Conservation (phyloP, 2,329 filamentous ascomycete genomes). For the Aureobasidium lini region DNA sequence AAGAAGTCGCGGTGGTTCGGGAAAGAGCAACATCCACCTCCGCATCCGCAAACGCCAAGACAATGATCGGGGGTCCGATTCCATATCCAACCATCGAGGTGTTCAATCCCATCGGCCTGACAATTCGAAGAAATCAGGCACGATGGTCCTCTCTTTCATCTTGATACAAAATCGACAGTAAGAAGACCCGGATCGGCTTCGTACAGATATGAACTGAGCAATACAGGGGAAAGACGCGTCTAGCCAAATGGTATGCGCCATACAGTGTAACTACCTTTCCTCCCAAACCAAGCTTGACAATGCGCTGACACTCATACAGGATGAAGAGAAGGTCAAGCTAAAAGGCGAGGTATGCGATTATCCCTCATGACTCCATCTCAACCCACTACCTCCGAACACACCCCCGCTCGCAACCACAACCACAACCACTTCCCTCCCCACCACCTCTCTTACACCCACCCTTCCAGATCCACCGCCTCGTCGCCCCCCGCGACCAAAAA, state of each 20-base stretch:
- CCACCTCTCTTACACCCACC: conserved; percentile 6
- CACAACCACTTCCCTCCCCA: conserved; percentile 1
- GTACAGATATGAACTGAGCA: not conserved
- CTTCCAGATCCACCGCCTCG: conserved; percentile 83
- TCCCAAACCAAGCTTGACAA: not conserved
- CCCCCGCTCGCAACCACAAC: conserved; percentile 9
- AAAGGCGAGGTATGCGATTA: conserved; percentile 72
- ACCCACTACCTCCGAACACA: not conserved
- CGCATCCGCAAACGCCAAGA: conserved; percentile 14
- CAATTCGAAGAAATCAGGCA: conserved; percentile 15
- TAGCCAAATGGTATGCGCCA: conserved; percentile 98
- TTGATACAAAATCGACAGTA: conserved; percentile 86
- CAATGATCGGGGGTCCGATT: not conserved
- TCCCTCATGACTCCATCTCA: conserved; percentile 12
- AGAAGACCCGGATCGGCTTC: conserved; percentile 14
- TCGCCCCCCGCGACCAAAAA: conserved; percentile 95
- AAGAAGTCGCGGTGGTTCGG: not conserved
- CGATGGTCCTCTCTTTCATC: conserved; percentile 72
- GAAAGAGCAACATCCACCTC: not conserved
- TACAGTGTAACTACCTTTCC: conserved; percentile 57
- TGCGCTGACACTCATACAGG: conserved; percentile 36
- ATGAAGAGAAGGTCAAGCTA: conserved; percentile 98
- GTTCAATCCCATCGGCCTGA: not conserved
- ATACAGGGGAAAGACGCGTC: conserved; percentile 84
- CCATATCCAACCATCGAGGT: not conserved